A percentile compares a stretch with the other conserved stretches of the same genome.
Evolutionary conservation across 768 basidiomycete genomes (phyloP).

Genomic region (Suillus sp.): DNA sequence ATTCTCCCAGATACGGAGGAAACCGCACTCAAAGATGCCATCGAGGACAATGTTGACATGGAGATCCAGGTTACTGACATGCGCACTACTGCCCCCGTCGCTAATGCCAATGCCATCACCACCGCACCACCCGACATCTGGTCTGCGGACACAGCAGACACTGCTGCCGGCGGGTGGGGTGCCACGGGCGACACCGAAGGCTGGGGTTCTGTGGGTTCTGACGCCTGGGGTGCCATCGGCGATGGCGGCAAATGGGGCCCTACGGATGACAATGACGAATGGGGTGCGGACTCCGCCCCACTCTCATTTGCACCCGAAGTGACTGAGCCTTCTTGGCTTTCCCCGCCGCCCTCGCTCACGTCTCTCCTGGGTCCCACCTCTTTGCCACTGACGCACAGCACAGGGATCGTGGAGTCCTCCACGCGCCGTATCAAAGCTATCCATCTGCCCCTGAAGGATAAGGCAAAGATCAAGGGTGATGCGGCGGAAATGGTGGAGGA

Average conservation of each 20-base stretch:
- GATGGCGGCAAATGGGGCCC: constrained; percentile 16
- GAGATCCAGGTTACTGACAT: constrained; percentile 17
- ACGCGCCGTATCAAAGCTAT: constrained; percentile 58
- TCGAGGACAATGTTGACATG: constrained; percentile 31
- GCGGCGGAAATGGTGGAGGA: constrained; percentile 42
- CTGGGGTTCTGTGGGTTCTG: constrained; percentile 12
- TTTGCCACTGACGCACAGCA: constrained; percentile 61
- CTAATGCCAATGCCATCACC: not conserved
- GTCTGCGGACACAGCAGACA: constrained; percentile 6
- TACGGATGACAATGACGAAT: constrained; percentile 15
- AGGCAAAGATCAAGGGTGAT: not conserved
- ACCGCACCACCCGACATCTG: constrained; percentile 5
- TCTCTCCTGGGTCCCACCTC: constrained; percentile 55
- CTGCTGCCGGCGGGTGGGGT: constrained; percentile 19
- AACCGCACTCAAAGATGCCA: constrained; percentile 28
- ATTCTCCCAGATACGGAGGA: constrained; percentile 28
- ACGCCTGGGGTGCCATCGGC: constrained; percentile 16
- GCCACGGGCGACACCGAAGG: constrained; percentile 3
- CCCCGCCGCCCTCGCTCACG: constrained; percentile 32
- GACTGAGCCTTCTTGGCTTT: constrained; percentile 28
- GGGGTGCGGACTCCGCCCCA: constrained; percentile 13
- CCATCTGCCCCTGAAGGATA: constrained; percentile 37
- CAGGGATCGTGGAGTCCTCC: constrained; percentile 67
- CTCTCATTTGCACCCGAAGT: constrained; percentile 17
- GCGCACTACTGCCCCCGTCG: constrained; percentile 2